phyloP scores from a whole-genome alignment of 805 yeast genomes.

The Metschnikowia kofuensis region DNA sequence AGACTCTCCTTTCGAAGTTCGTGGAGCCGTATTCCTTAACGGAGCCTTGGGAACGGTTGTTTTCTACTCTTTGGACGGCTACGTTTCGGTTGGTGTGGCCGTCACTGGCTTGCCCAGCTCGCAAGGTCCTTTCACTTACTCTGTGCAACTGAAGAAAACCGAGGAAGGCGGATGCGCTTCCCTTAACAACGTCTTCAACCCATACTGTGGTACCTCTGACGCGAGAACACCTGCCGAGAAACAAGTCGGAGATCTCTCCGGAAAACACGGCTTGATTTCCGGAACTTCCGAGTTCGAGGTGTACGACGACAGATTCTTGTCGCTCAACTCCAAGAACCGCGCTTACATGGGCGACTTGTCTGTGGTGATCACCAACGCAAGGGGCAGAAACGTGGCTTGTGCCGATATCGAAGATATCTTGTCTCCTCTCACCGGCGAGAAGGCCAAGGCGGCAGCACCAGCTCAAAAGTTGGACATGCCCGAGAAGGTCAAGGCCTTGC shows the following conservation, averaged over 20 bases:
- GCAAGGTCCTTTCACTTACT: not conserved
- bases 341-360: conserved; percentile 4
- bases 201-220: conserved; percentile 1
- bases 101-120: not conserved
- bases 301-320: conserved; percentile 3
- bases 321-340: conserved; percentile 5
- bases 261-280: conserved; percentile 3
- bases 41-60: not conserved
- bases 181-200: not conserved
- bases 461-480: not conserved
- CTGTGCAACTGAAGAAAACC: not conserved
- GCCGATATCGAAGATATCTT: not conserved
- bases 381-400: conserved; percentile 1
- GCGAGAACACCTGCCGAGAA: conserved; percentile 2
- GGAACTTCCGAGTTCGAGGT: not conserved
- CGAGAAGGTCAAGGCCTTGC: not conserved
- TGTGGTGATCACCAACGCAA: not conserved
- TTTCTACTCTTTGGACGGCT: conserved; percentile 2
- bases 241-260: conserved; percentile 7
- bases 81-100: not conserved
- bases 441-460: conserved; percentile 1
- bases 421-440: not conserved
- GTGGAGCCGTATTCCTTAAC: not conserved
- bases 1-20: conserved; percentile 1
- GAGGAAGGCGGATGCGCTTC: not conserved